Base-by-base conservation (phyloP, 106 monocot species). In the Apostasia shenzhenica region DNA sequence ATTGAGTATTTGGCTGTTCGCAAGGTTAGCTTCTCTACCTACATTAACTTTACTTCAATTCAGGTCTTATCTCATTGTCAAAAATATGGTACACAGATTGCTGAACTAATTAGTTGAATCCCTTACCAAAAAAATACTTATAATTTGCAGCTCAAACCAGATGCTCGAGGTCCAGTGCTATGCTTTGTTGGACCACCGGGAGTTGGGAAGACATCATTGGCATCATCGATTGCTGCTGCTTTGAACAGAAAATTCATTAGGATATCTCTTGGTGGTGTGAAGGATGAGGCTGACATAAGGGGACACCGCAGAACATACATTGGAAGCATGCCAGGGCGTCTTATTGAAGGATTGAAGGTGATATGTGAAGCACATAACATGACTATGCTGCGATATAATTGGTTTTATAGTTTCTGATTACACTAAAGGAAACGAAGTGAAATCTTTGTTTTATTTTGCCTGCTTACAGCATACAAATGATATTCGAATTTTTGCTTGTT, bases 151-250 rank as follows among this genome's bases (percentile, higher is more conserved):
- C 90, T 99, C 70, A 99, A 99, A 81, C 99, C 92, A 75, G 93
- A 99, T 90, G 99, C 92, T 42, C 77, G 83, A 74, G 99, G 99
- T 40, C 90, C 99, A 65, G 80, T 99, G 47, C 79, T 99, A 52
- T 99, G 99, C 80, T 99, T 99, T 84, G 99, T 93, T 68, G 99
- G 99, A 8, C 99, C 99, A 64, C 99, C 99, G 38, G 99, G 99
- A 72, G 99, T 99, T 66, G 99, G 99, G 8, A 99, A 99, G 82
- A 99, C 99, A 54, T 99, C 99, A 55, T 75, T 99, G 69, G 99
- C 99, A 72, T 99, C 99, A 64, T 90, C 99, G 60, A 99, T 99
- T 78, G 99, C 99, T 70, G 66, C 81, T 71, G 93, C 99, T 40
- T 78, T 97, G 53, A 83, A 81, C 60, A 97, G 92, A 80, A 97